Conservation (phyloP, 2,329 filamentous ascomycete species). For the Orbilia ellipsospora region DNA sequence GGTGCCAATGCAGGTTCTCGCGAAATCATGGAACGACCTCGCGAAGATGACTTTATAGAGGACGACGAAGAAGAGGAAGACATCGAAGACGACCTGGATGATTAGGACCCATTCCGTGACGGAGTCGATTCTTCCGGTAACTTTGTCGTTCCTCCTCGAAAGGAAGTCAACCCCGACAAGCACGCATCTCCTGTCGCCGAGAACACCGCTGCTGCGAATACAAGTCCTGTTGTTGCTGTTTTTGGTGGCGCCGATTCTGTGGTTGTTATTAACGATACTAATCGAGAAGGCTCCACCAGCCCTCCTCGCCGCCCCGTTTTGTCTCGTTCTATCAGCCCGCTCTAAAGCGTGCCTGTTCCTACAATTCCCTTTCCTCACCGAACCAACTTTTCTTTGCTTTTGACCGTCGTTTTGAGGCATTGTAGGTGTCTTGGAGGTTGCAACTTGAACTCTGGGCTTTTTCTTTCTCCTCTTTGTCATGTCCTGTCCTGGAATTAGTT, state of each 20-base stretch:
- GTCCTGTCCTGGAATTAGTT: background rate
- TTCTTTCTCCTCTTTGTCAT: background rate
- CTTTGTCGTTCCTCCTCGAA: conserved; percentile 19
- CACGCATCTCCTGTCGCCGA: background rate
- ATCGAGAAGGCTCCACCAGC: background rate
- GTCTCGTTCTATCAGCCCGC: conserved; percentile 30
- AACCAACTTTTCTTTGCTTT: conserved; percentile 8
- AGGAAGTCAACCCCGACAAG: conserved; percentile 11
- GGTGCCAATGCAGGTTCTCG: conserved; percentile 48
- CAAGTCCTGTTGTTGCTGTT: background rate
- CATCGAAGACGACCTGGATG: conserved; percentile 65
- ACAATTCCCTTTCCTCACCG: background rate
- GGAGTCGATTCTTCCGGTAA: conserved; percentile 27
- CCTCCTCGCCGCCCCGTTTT: conserved; percentile 15
- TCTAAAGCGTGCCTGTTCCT: background rate
- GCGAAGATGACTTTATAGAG: conserved; percentile 52
- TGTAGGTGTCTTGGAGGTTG: conserved; percentile 28
- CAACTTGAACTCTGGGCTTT: background rate
- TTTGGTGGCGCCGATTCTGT: background rate
- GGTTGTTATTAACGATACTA: background rate
- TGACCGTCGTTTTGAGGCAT: background rate
- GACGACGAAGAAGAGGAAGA: conserved; percentile 60
- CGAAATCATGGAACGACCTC: conserved; percentile 57
- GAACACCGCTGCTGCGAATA: background rate
- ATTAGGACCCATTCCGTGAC: conserved; percentile 55